These are phyloP conservation scores for Pseudopithomyces maydicus DNA, from an alignment of 2,329 filamentous ascomycete species.

Conservation along the genomic window DNA sequence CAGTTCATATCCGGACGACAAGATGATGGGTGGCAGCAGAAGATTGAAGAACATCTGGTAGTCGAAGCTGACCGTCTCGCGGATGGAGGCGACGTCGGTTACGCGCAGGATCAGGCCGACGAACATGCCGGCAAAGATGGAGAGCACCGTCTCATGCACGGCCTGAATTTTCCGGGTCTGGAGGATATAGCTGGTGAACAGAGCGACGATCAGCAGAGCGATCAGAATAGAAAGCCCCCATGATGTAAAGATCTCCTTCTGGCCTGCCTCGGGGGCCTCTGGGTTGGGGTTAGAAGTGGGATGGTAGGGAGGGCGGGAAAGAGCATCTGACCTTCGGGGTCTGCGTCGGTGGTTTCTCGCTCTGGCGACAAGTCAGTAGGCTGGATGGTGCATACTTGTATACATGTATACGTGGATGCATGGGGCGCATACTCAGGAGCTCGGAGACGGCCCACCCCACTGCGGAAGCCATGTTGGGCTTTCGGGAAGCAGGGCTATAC, in stretches of 20 bases:
- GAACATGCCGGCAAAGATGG: constrained; percentile 85
- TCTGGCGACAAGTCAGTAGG: constrained; percentile 34
- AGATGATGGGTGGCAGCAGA: constrained; percentile 95
- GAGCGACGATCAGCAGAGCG: constrained; percentile 86
- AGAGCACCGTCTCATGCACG: constrained; percentile 96
- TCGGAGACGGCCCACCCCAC: constrained; percentile 44
- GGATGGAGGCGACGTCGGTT: constrained; percentile 79
- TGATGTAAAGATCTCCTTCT: constrained; percentile 94
- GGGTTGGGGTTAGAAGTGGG: constrained; percentile 43
- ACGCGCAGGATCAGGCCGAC: constrained; percentile 88
- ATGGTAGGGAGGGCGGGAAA: constrained; percentile 13
- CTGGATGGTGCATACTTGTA: too few species aligned
- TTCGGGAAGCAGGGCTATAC: constrained; percentile 25
- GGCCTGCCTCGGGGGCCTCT: constrained; percentile 77
- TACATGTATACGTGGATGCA: constrained; percentile 1
- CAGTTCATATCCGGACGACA: constrained; percentile 94
- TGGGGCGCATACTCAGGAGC: constrained; percentile 45
- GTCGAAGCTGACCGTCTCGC: constrained; percentile 92
- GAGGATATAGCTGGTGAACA: constrained; percentile 96
- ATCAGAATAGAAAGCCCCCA: constrained; percentile 98
- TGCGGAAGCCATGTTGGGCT: constrained; percentile 45
- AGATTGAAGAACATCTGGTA: constrained; percentile 99
- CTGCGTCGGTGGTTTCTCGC: constrained; percentile 53
- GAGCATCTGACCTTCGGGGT: constrained; percentile 49
- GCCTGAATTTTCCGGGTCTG: constrained; percentile 97